These are phyloP conservation scores for Emergomyces orientalis DNA, from an alignment of 2,329 filamentous ascomycete species.

Conservation along the genomic window DNA sequence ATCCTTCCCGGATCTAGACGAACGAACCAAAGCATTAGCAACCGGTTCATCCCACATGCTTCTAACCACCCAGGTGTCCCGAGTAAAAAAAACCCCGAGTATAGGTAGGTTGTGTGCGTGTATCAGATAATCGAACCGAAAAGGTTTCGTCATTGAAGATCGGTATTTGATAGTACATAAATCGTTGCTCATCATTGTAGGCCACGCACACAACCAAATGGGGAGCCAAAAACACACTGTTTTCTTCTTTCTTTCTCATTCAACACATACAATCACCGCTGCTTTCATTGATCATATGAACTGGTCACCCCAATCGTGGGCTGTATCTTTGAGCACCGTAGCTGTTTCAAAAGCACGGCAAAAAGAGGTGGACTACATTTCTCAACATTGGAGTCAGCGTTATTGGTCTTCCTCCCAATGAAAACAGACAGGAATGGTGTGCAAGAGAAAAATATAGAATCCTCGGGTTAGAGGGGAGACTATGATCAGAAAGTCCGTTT, in stretches of 20 bases:
- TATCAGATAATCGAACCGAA: conserved; percentile 29
- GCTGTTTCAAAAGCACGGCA: background rate
- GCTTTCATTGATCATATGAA: background rate
- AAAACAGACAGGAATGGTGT: conserved; percentile 5
- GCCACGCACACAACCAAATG: background rate
- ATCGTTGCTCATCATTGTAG: conserved; percentile 35
- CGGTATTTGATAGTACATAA: conserved; percentile 44
- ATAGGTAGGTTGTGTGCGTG: background rate
- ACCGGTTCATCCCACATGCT: background rate
- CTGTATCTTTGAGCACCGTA: background rate
- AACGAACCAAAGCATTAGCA: background rate
- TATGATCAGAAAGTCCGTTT: conserved; percentile 50
- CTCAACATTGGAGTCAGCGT: background rate
- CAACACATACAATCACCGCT: background rate
- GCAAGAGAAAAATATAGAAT: background rate
- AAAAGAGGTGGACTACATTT: background rate
- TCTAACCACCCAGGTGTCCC: background rate
- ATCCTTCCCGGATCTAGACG: background rate
- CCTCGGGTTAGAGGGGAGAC: conserved; percentile 5
- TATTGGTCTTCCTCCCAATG: background rate
- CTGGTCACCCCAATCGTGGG: background rate
- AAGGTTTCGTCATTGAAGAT: conserved; percentile 37
- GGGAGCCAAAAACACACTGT: background rate
- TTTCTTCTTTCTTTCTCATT: background rate
- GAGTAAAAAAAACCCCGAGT: background rate